phyloP scores from a whole-genome alignment of 345 rosid genomes.

The Diplotaxis tenuifolia region DNA sequence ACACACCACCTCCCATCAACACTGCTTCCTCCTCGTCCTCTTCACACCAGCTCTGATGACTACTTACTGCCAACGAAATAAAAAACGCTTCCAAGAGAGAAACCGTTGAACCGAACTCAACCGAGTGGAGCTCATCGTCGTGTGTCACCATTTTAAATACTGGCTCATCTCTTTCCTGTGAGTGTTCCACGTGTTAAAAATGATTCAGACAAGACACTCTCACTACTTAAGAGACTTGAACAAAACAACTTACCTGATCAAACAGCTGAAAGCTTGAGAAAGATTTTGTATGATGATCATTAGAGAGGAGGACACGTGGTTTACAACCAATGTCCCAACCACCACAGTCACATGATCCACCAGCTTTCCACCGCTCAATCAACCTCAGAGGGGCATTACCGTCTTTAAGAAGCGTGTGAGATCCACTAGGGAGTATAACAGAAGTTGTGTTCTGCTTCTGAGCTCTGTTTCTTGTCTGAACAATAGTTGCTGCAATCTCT shows the following conservation, averaged over 20 bases:
- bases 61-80: slow-evolving; percentile 49
- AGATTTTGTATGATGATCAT: slow-evolving; percentile 32
- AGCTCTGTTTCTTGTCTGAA: slow-evolving; percentile 38
- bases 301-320: slow-evolving; percentile 49
- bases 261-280: slow-evolving; percentile 49
- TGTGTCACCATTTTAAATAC: slow-evolving; percentile 55
- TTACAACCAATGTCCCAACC: slow-evolving; percentile 98
- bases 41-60: slow-evolving; percentile 43
- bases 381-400: slow-evolving; percentile 58
- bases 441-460: slow-evolving; percentile 29
- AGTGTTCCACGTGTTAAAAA: neutral
- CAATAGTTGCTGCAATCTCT: slow-evolving; percentile 67
- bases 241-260: slow-evolving; percentile 48
- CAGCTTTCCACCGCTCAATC: slow-evolving; percentile 68
- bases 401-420: slow-evolving; percentile 65
- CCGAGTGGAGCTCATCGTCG: slow-evolving; percentile 56
- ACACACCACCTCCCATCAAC: slow-evolving; percentile 17
- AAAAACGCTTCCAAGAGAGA: slow-evolving; percentile 73
- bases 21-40: slow-evolving; percentile 24
- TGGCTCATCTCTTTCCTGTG: slow-evolving; percentile 39
- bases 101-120: slow-evolving; percentile 61
- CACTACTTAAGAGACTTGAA: neutral
- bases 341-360: slow-evolving; percentile 89
- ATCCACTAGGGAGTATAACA: slow-evolving; percentile 73
- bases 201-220: too few species aligned